phyloP scores from a whole-genome alignment of 2,329 filamentous ascomycete genomes.

The Ceratocystis albifundus region DNA sequence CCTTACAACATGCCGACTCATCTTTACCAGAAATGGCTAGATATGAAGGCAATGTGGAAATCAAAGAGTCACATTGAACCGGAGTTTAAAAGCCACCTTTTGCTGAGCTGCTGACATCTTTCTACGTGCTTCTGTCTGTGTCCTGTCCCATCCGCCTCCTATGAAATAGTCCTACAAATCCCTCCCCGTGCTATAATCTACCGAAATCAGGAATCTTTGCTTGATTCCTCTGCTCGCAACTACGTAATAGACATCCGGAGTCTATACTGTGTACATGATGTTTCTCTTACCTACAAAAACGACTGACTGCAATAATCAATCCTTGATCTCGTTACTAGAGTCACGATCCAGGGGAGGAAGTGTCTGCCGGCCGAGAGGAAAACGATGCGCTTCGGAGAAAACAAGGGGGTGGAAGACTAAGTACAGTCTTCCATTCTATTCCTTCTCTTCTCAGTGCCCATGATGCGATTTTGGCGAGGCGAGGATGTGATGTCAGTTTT shows the following conservation, averaged over 20 bases:
- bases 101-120: neutral
- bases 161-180: neutral
- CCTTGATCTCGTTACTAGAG: neutral
- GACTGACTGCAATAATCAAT: neutral
- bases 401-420: neutral
- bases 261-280: too few species aligned
- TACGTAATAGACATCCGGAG: too few species aligned
- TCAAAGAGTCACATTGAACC: slow-evolving; percentile 8
- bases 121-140: neutral
- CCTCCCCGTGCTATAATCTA: neutral
- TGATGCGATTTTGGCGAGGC: neutral
- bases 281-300: neutral
- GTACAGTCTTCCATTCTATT: neutral
- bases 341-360: slow-evolving; percentile 4
- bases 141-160: neutral
- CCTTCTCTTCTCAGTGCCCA: neutral
- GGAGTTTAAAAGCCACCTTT: neutral
- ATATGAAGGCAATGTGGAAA: neutral
- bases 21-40: neutral
- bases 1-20: slow-evolving; percentile 8
- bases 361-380: neutral
- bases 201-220: neutral
- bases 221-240: neutral
- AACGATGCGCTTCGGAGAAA: neutral
- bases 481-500: neutral